Evolutionary conservation across 148 eudicot genomes (phyloP).

Genomic region (Beta vulgaris): DNA sequence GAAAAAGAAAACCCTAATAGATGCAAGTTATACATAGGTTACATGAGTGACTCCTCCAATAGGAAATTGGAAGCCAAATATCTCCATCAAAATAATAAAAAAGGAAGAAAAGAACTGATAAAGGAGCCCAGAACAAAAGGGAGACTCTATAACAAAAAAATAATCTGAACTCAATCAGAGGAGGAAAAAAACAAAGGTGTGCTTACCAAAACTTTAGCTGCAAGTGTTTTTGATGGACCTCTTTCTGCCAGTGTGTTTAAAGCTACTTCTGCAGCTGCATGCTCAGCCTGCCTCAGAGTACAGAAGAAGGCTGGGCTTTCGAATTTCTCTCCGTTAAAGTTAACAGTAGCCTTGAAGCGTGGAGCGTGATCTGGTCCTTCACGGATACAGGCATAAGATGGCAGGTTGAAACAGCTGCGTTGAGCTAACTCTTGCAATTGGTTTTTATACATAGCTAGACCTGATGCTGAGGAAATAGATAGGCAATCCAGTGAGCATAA

Average conservation of each 20-base stretch:
- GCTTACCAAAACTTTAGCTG: constrained; percentile 50
- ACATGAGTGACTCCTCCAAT: not conserved
- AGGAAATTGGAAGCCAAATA: not conserved
- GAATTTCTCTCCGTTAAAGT: constrained; percentile 52
- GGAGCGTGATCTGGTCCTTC: constrained; percentile 66
- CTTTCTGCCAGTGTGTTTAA: constrained; percentile 44
- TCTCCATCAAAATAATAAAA: not conserved
- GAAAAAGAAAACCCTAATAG: not conserved
- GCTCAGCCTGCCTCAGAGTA: constrained; percentile 55
- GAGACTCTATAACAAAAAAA: not conserved
- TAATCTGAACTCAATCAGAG: not conserved
- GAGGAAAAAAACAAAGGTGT: not conserved
- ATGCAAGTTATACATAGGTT: not conserved
- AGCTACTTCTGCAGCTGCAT: constrained; percentile 70
- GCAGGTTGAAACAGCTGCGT: constrained; percentile 58
- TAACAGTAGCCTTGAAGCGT: constrained; percentile 59
- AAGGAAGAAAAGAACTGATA: not conserved
- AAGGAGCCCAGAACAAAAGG: not conserved
- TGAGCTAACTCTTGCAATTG: constrained; percentile 66
- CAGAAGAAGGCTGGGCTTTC: constrained; percentile 49
- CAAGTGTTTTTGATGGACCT: constrained; percentile 54
- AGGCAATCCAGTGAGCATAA: not conserved
- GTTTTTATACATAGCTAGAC: constrained; percentile 48
- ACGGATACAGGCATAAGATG: constrained; percentile 53
- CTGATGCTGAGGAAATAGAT: not conserved